phyloP scores from a whole-genome alignment of 768 basidiomycete genomes.

The Flagelloscypha sp. region DNA sequence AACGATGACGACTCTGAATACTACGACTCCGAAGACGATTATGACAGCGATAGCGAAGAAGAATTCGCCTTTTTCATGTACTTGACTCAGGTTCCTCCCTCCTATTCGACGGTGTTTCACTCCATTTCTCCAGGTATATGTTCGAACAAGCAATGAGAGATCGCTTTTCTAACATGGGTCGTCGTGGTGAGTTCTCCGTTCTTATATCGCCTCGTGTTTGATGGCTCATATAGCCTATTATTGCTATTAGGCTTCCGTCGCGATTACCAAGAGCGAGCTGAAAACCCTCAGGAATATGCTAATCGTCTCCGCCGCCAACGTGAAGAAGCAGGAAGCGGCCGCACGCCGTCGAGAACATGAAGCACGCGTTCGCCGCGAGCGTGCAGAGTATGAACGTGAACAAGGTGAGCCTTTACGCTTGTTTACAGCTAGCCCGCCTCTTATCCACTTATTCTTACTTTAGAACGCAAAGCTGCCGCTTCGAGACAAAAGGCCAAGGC shows the following conservation, averaged over 20 bases:
- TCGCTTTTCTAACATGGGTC: conserved; percentile 20
- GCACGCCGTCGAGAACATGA: conserved; percentile 45
- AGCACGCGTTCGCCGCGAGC: conserved; percentile 38
- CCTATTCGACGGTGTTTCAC: conserved; percentile 6
- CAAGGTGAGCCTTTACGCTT: conserved; percentile 28
- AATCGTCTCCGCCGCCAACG: conserved; percentile 40
- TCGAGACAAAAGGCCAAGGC: conserved; percentile 48
- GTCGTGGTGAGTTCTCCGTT: conserved; percentile 19
- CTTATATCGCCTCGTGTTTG: conserved; percentile 5
- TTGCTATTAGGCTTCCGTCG: conserved; percentile 9
- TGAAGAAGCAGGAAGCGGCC: conserved; percentile 49
- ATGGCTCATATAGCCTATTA: conserved; percentile 6
- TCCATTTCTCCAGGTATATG: conserved; percentile 29
- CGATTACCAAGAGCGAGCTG: conserved; percentile 22
- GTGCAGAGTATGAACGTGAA: conserved; percentile 38
- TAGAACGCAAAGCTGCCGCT: conserved; percentile 50
- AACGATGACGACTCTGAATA: conserved; percentile 29
- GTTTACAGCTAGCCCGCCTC: conserved; percentile 1
- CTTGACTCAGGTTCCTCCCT: conserved; percentile 1
- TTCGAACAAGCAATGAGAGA: conserved; percentile 39
- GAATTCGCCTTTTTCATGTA: conserved; percentile 40
- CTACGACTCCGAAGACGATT: conserved; percentile 22
- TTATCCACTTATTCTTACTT: conserved; percentile 4
- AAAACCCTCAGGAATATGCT: conserved; percentile 45
- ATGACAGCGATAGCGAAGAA: conserved; percentile 25